phyloP scores from a whole-genome alignment of 208 protist genomes.

The Trichomonas tenax region DNA sequence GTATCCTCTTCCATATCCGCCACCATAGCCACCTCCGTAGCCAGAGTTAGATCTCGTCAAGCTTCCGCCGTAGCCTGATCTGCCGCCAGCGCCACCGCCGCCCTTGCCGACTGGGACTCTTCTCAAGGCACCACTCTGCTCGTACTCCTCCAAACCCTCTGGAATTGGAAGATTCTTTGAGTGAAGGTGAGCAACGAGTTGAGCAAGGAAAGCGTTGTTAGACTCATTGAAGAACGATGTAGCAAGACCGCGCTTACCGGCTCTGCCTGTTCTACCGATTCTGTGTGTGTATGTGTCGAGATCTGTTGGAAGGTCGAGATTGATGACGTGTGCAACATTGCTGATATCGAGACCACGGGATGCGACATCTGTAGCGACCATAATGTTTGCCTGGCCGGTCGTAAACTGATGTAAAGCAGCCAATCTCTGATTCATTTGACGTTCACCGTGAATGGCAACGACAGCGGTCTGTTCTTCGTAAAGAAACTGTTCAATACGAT shows the following conservation, averaged over 20 bases:
- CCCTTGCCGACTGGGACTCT: not conserved
- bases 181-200: not conserved
- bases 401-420: conserved; percentile 59
- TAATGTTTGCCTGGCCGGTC: conserved; percentile 56
- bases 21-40: not conserved
- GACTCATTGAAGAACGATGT: not conserved
- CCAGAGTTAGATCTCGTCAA: not conserved
- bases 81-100: not conserved
- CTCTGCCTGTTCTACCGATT: conserved; percentile 95
- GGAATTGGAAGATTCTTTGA: not conserved
- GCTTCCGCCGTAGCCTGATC: not conserved
- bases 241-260: conserved; percentile 47
- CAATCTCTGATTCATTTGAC: conserved; percentile 57
- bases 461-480: conserved; percentile 53
- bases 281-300: conserved; percentile 98
- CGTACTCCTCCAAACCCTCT: not conserved
- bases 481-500: conserved; percentile 76
- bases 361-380: conserved; percentile 93
- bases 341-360: conserved; percentile 88
- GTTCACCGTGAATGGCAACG: conserved; percentile 77
- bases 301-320: conserved; percentile 86
- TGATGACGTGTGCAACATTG: conserved; percentile 83
- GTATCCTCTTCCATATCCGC: not conserved
- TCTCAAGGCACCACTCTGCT: not conserved
- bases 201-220: not conserved